Percentiles rank a stretch among this genome's conserved stretches.
Conservation (phyloP, 345 rosid genomes). For the Sonneratia caseolaris region DNA sequence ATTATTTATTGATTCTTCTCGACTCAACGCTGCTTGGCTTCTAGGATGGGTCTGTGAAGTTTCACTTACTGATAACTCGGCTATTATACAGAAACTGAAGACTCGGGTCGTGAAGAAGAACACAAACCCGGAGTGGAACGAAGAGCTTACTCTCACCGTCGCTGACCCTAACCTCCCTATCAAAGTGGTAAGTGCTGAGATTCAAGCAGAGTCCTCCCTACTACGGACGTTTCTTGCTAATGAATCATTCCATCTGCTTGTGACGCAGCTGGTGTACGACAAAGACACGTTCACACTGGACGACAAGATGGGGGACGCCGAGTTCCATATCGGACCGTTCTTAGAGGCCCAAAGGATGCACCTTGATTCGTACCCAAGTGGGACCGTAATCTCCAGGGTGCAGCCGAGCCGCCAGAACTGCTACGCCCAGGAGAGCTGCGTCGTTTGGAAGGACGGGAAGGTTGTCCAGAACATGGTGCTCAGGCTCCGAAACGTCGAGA, state of each 20-base stretch:
- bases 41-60: too few relatives aligned
- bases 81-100: slow-evolving; percentile 53
- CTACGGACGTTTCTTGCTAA: too few relatives aligned
- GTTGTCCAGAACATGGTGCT: slow-evolving; percentile 12
- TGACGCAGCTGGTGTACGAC: slow-evolving; percentile 9
- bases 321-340: slow-evolving; percentile 11
- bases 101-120: slow-evolving; percentile 55
- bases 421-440: slow-evolving; percentile 15
- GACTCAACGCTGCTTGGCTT: too few relatives aligned
- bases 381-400: slow-evolving; percentile 5
- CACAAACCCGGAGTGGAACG: slow-evolving; percentile 80
- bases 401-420: slow-evolving; percentile 11
- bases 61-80: neutral
- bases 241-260: neutral
- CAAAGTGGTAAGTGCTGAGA: slow-evolving; percentile 41
- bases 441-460: slow-evolving; percentile 7
- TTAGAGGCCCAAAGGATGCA: slow-evolving; percentile 6
- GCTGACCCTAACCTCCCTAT: slow-evolving; percentile 57
- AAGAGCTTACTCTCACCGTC: slow-evolving; percentile 62
- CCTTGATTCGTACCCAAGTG: neutral
- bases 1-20: too few relatives aligned
- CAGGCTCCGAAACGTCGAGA: slow-evolving; percentile 11
- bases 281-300: slow-evolving; percentile 11
- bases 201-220: neutral
- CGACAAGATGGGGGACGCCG: slow-evolving; percentile 19